Conservation (phyloP, 2,329 filamentous ascomycete genomes). For the Lecanicillium sp. region DNA sequence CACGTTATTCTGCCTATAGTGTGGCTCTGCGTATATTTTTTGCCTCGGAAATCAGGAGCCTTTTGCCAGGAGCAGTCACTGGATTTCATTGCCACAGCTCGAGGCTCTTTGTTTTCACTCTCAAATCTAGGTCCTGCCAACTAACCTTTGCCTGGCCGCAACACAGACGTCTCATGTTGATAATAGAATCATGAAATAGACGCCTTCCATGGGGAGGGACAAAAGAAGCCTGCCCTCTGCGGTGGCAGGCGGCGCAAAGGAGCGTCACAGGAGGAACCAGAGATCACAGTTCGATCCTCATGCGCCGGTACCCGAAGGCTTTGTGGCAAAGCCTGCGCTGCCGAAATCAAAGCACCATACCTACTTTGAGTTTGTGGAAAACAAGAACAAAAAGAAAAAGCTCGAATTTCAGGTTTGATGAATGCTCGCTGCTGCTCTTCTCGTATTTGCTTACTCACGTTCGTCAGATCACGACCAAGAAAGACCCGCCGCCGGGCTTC, state of each 20-base stretch:
- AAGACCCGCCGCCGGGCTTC: constrained; percentile 49
- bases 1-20: too few species aligned
- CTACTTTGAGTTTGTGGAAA: constrained; percentile 57
- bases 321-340: constrained; percentile 28
- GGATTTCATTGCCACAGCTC: too few species aligned
- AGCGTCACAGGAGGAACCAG: constrained; percentile 24
- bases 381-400: constrained; percentile 56
- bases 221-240: constrained; percentile 23
- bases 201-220: constrained; percentile 26
- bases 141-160: too few species aligned
- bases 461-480: constrained; percentile 42
- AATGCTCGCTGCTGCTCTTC: neutral
- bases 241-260: constrained; percentile 24
- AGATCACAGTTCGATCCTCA: constrained; percentile 24
- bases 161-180: too few species aligned
- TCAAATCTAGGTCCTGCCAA: too few species aligned
- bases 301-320: constrained; percentile 23
- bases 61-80: too few species aligned
- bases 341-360: constrained; percentile 49
- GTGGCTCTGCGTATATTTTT: too few species aligned
- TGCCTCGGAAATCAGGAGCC: too few species aligned
- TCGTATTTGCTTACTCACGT: constrained; percentile 11
- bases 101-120: too few species aligned
- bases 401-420: constrained; percentile 48
- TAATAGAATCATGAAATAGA: constrained; percentile 8